A percentile compares a stretch with the other conserved stretches of the same genome.
phyloP scores from a whole-genome alignment of 345 rosid genomes.

The Viola odorata region DNA sequence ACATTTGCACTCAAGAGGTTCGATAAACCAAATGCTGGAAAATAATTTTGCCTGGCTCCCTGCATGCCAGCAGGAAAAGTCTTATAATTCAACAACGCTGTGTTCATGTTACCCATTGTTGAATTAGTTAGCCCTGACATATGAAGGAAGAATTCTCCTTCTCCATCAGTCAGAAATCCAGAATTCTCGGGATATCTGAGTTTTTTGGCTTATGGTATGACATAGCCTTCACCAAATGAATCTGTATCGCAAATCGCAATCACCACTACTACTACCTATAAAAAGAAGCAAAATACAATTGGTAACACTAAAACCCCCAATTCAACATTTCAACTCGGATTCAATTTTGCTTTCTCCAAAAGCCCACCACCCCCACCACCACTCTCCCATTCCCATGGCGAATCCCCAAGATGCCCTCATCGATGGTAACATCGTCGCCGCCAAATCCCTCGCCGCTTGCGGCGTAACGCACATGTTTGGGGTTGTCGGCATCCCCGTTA shows the following conservation, averaged over 20 bases:
- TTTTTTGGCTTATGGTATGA: slow-evolving; percentile 58
- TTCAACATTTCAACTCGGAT: too few species aligned
- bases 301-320: too few species aligned
- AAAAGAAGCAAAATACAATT: too few species aligned
- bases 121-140: slow-evolving; percentile 40
- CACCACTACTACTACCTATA: too few species aligned
- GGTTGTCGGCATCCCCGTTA: slow-evolving; percentile 94
- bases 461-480: slow-evolving; percentile 95
- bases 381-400: too few species aligned
- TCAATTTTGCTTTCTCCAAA: too few species aligned
- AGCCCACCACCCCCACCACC: too few species aligned
- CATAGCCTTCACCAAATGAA: too few species aligned
- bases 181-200: slow-evolving; percentile 37
- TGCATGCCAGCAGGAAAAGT: slow-evolving; percentile 98
- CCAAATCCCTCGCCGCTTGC: slow-evolving; percentile 56
- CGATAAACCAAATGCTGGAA: slow-evolving; percentile 35
- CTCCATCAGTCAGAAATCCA: slow-evolving; percentile 44
- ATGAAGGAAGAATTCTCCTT: slow-evolving; percentile 39
- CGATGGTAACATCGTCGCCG: slow-evolving; percentile 70
- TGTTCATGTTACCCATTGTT: slow-evolving; percentile 37
- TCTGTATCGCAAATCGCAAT: too few species aligned
- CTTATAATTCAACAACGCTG: slow-evolving; percentile 38
- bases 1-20: slow-evolving; percentile 38
- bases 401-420: slow-evolving; percentile 11
- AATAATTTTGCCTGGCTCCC: slow-evolving; percentile 98